These are phyloP conservation scores for Ammopiptanthus mongolicus DNA, from an alignment of 306 rosid species.

Conservation along the genomic window DNA sequence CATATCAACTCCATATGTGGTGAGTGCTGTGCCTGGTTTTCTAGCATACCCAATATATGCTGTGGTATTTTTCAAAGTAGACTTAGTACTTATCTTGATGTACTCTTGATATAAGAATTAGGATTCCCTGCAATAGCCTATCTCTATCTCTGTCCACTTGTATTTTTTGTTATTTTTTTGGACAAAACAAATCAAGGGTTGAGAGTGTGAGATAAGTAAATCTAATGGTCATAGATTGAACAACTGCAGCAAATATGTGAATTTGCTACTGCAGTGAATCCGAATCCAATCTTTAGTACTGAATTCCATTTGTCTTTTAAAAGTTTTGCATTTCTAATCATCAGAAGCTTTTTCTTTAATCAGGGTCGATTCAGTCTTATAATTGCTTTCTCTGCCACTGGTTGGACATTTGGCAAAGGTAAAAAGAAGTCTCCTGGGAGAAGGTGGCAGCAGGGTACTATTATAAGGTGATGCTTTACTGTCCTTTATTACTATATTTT, in stretches of 20 bases:
- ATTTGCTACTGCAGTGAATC: no score
- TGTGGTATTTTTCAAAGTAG: neutral
- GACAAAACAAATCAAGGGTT: no score
- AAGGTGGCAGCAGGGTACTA: slow-evolving; percentile 89
- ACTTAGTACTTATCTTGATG: neutral
- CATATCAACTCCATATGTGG: slow-evolving; percentile 68
- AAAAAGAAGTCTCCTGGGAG: slow-evolving; percentile 89
- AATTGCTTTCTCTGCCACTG: slow-evolving; percentile 94
- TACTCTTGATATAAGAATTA: no score
- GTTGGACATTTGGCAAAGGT: slow-evolving; percentile 92
- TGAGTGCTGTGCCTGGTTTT: slow-evolving; percentile 26
- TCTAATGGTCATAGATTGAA: no score
- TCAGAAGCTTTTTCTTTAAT: slow-evolving; percentile 13
- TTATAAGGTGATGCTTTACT: slow-evolving; percentile 61
- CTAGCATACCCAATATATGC: neutral
- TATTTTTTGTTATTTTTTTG: no score
- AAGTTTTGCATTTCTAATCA: slow-evolving; percentile 8
- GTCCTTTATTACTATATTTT: neutral
- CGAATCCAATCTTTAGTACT: neutral
- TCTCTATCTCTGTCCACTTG: no score
- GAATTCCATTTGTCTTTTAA: neutral
- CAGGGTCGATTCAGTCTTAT: slow-evolving; percentile 78
- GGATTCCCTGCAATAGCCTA: no score
- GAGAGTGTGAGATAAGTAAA: no score
- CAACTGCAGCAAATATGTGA: no score